A percentile compares a stretch with the other conserved stretches of the same genome.
Evolutionary conservation across 768 basidiomycete genomes (phyloP).

Genomic region (Leccinellum rugosiceps): DNA sequence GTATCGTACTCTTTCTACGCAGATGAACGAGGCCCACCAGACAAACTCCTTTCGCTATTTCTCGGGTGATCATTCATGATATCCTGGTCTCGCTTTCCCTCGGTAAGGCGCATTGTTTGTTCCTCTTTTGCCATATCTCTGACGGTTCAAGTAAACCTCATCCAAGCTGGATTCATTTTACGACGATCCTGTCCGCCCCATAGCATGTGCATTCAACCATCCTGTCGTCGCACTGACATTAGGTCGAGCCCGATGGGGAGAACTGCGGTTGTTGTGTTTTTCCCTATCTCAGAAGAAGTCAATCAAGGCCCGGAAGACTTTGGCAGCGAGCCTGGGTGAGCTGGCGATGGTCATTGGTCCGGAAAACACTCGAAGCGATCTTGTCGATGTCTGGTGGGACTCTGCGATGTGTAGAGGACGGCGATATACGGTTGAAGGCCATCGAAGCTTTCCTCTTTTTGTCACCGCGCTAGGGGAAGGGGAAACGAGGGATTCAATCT

Average conservation of each 20-base stretch:
- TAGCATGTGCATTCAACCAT: slow-evolving; percentile 86
- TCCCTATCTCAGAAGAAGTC: slow-evolving; percentile 60
- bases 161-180: slow-evolving; percentile 44
- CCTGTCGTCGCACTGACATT: slow-evolving; percentile 87
- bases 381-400: slow-evolving; percentile 71
- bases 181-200: slow-evolving; percentile 66
- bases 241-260: slow-evolving; percentile 70
- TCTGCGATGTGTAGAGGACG: slow-evolving; percentile 57
- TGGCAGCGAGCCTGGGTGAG: slow-evolving; percentile 88
- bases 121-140: background rate
- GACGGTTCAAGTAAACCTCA: slow-evolving; percentile 13
- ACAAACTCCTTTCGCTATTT: slow-evolving; percentile 72
- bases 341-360: slow-evolving; percentile 81
- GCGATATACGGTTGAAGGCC: slow-evolving; percentile 67
- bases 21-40: slow-evolving; percentile 61
- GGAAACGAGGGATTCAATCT: slow-evolving; percentile 43
- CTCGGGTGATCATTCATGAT: slow-evolving; percentile 42
- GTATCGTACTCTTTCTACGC: slow-evolving; percentile 80
- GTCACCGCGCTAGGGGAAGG: slow-evolving; percentile 48
- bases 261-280: slow-evolving; percentile 68
- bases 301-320: slow-evolving; percentile 66
- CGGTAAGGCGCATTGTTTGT: slow-evolving; percentile 16
- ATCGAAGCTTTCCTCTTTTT: slow-evolving; percentile 64
- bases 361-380: slow-evolving; percentile 60
- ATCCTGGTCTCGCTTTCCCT: slow-evolving; percentile 6